phyloP scores from a whole-genome alignment of 345 rosid genomes.

The Stellera chamaejasme region DNA sequence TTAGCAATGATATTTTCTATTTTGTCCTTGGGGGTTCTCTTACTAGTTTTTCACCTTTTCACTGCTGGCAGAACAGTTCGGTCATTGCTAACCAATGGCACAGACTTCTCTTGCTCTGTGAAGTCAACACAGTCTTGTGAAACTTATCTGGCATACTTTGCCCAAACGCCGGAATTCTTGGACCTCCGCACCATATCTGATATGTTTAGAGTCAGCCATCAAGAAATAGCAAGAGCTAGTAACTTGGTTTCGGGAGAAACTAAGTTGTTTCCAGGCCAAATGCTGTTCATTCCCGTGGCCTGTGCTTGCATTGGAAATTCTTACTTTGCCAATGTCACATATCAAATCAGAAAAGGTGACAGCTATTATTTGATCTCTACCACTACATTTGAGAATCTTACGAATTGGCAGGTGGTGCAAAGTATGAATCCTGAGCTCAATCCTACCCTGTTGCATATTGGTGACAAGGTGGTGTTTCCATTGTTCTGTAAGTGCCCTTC shows the following conservation, averaged over 20 bases:
- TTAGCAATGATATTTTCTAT: conserved; percentile 24
- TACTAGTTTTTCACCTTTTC: conserved; percentile 17
- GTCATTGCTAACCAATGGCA: conserved; percentile 11
- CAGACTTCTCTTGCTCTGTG: conserved; percentile 31
- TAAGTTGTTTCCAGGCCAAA: conserved; percentile 35
- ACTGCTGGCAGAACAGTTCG: conserved; percentile 19
- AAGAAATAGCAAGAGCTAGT: conserved; percentile 31
- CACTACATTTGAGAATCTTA: conserved; percentile 35
- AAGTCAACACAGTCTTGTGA: conserved; percentile 19
- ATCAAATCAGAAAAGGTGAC: conserved; percentile 41
- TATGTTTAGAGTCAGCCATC: conserved; percentile 31
- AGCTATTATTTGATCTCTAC: conserved; percentile 38
- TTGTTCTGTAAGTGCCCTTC: conserved; percentile 61
- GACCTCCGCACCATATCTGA: conserved; percentile 39
- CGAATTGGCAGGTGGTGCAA: conserved; percentile 36
- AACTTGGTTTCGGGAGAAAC: conserved; percentile 38
- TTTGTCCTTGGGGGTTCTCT: conserved; percentile 9
- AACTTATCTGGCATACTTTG: conserved; percentile 32
- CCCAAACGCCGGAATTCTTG: conserved; percentile 31
- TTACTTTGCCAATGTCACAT: conserved; percentile 44
- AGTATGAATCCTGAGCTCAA: conserved; percentile 27
- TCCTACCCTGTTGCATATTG: conserved; percentile 29
- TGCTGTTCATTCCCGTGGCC: conserved; percentile 41
- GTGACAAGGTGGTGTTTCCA: conserved; percentile 37
- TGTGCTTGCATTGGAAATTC: conserved; percentile 41